Base-by-base conservation (phyloP, 2,329 filamentous ascomycete species). In the Colletotrichum tropicale region DNA sequence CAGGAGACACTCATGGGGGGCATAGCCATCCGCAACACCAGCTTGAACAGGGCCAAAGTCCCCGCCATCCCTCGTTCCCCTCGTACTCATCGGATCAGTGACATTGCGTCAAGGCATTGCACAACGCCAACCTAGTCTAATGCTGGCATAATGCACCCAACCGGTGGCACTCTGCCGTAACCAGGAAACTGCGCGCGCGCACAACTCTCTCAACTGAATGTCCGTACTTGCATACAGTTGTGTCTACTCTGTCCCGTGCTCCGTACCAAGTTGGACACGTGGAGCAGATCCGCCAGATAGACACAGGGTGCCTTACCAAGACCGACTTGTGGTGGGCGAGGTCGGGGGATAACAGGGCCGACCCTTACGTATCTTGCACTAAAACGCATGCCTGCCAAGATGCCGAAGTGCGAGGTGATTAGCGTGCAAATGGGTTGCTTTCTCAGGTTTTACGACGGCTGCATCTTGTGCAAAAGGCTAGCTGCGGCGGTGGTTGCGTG, bases 371-470 rank as follows among this genome's bases (percentile, higher is more conserved):
- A 21, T 21, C 43, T 52, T 52, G 43, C n/a, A 52, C n/a, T 52
- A 52, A 52, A 52, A 10, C n/a, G n/a, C 43, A 13, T 21, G 18
- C 38, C 58, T 16, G 48, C n/a, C 34, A 61, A 70, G 58, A 65
- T 60, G 66, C 52, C 71, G 71, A 71, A 34, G 61, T 52, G 68
- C 67, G 61, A 71, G 24, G 15, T 24, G 48, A 52, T 52, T 52
- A 52, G 43, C 43, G 43, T 52, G 43, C 43, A 21, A 21, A 21
- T 52, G 43, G 18, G 43, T 52, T 52, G 43, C n/a, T 21, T 52
- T 56, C 48, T 12, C 12, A 28, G n/a, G 28, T 36, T 75, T 75
- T 73, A 75, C 73, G 69, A 28, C 43, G 64, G 69, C 73, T 75
- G 73, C 73, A 75, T 62, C 32, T 64, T 48, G 62, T 72, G 55